phyloP scores from a whole-genome alignment of 2,329 filamentous ascomycete species.

The Macrophomina tecta region DNA sequence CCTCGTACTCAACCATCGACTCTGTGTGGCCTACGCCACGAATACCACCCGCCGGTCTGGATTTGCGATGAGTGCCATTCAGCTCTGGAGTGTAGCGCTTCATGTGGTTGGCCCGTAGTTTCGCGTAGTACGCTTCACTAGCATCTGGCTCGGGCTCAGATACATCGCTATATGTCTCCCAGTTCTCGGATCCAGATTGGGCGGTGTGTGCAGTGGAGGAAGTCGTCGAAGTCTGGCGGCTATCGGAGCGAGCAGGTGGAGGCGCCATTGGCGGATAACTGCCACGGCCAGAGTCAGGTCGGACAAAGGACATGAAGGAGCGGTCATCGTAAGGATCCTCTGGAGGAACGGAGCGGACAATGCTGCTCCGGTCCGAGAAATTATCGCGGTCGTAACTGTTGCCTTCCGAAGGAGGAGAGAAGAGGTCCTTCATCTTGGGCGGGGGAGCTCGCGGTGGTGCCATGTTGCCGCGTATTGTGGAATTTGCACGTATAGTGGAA shows the following conservation, averaged over 20 bases:
- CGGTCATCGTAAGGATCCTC: slow-evolving; percentile 88
- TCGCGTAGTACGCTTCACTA: slow-evolving; percentile 80
- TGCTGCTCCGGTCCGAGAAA: slow-evolving; percentile 52
- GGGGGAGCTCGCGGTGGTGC: slow-evolving; percentile 64
- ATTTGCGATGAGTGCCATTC: slow-evolving; percentile 20
- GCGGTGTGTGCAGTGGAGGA: slow-evolving; percentile 65
- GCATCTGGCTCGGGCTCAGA: slow-evolving; percentile 59
- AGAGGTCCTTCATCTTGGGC: slow-evolving; percentile 90
- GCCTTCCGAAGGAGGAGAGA: slow-evolving; percentile 55
- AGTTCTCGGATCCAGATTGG: slow-evolving; percentile 79
- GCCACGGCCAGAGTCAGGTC: slow-evolving; percentile 22
- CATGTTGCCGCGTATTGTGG: slow-evolving; percentile 38
- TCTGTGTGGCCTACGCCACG: slow-evolving; percentile 52
- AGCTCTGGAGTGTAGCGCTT: slow-evolving; percentile 19
- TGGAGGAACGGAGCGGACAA: slow-evolving; percentile 66
- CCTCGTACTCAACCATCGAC: slow-evolving; percentile 48
- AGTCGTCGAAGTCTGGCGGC: slow-evolving; percentile 74
- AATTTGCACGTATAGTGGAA: slow-evolving; percentile 40
- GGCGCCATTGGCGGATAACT: slow-evolving; percentile 29
- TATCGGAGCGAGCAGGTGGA: slow-evolving; percentile 37
- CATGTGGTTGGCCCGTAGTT: slow-evolving; percentile 63
- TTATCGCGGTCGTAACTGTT: slow-evolving; percentile 40
- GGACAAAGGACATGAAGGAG: slow-evolving; percentile 28
- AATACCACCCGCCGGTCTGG: slow-evolving; percentile 46
- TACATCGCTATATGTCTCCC: slow-evolving; percentile 93